Evolutionary conservation across 768 basidiomycete genomes (phyloP).

Genomic region (Gloeostereum incarnatum): DNA sequence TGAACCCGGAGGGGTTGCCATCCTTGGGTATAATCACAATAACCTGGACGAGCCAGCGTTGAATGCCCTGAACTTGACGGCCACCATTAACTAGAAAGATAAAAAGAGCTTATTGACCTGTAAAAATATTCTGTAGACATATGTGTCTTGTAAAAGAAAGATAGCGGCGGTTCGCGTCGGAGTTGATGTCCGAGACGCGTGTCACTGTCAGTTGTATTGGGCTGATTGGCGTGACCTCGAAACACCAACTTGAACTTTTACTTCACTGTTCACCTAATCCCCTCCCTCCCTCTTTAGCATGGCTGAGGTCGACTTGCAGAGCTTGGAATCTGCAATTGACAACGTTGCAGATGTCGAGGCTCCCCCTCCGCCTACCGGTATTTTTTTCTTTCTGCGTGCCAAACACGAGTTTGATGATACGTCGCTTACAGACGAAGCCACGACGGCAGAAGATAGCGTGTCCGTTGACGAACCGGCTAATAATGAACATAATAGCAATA

Average conservation of each 20-base stretch:
- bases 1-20: constrained; percentile 75
- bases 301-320: constrained; percentile 22
- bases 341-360: constrained; percentile 13
- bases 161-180: background rate
- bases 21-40: constrained; percentile 79
- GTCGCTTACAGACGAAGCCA: too few relatives aligned
- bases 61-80: constrained; percentile 65
- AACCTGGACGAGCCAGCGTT: constrained; percentile 70
- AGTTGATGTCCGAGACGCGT: background rate
- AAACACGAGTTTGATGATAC: constrained; percentile 30
- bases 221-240: too few relatives aligned
- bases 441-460: constrained; percentile 9
- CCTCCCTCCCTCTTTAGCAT: constrained; percentile 13
- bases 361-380: constrained; percentile 12
- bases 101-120: background rate
- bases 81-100: constrained; percentile 21
- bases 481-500: constrained; percentile 3
- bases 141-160: background rate
- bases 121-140: background rate
- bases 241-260: too few relatives aligned
- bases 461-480: constrained; percentile 10
- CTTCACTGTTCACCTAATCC: constrained; percentile 3
- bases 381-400: constrained; percentile 13
- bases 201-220: too few relatives aligned
- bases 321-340: constrained; percentile 11